Base-by-base conservation (phyloP, 192 early-diverging fungal species). In the Entomortierella lignicola region DNA sequence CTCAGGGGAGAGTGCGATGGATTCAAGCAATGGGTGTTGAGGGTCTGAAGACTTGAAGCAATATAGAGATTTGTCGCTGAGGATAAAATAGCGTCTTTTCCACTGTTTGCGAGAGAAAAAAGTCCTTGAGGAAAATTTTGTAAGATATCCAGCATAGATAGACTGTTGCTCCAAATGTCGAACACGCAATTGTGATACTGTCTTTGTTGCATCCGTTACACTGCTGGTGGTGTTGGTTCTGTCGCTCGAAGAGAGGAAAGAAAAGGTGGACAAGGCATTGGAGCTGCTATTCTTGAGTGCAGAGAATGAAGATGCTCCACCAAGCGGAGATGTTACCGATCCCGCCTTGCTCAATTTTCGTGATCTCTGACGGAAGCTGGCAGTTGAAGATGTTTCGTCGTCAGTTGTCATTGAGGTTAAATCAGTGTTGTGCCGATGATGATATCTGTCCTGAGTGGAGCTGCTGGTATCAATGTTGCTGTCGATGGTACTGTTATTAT, bases 21-120 rank as follows among this genome's bases (percentile, higher is more conserved):
- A 59, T 18, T 84, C 82, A 34, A 77, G 68, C 15, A 84, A 39
- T 25, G 56, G 55, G 21, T 80, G 69, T 15, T 62, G 69, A 39
- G 60, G 56, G 44, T 84, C 82, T 1, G 71, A 72, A 5, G 77
- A 80, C 43, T 84, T 84, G 69, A 84, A 84, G 63, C 82, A 84
- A 42, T 84, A 71, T 15, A 84, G 72, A 4, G 72, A 65, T 25
- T 62, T 71, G 59, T 84, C 68, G 32, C 58, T 48, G 18, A 84
- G 64, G 23, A 81, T 67, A 56, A 84, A 84, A 50, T 69, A 84
- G 25, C 82, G 71, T 51, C 77, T 60, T 32, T 84, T 84, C 82
- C 82, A 84, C 51, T 71, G 69, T 54, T 81, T 84, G 30, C 71
- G 71, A 5, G 72, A 82, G 58, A 65, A 57, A 63, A 84, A 84